Percentiles rank a stretch among this genome's conserved stretches.
Evolutionary conservation across 2,329 filamentous ascomycete species (phyloP).

Genomic region (Talaromyces funiculosus): DNA sequence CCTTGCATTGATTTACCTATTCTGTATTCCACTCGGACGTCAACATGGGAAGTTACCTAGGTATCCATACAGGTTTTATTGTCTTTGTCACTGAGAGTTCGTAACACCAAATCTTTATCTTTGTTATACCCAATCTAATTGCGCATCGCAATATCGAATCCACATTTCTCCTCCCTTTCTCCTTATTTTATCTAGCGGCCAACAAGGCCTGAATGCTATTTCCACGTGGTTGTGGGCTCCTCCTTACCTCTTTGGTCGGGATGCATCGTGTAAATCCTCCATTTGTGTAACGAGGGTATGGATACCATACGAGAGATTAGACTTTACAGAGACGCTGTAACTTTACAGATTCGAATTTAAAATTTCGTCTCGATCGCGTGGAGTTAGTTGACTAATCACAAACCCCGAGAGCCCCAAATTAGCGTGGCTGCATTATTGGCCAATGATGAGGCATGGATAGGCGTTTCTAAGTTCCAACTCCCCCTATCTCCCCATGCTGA

Average conservation of each 20-base stretch:
- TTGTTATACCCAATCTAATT: not conserved
- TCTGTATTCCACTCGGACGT: not conserved
- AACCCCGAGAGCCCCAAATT: not conserved
- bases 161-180: not conserved
- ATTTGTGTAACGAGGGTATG: not conserved
- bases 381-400: not conserved
- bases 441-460: not conserved
- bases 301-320: not conserved
- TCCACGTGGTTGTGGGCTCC: constrained; percentile 8
- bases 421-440: not conserved
- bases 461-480: not conserved
- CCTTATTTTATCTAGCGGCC: not conserved
- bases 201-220: not conserved
- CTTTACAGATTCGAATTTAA: not conserved
- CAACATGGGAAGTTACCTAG: not conserved
- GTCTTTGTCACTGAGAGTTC: not conserved
- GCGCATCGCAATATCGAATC: not conserved
- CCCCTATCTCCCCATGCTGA: not conserved
- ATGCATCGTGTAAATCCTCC: not conserved
- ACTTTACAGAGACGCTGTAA: not conserved
- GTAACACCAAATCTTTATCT: not conserved
- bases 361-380: not conserved
- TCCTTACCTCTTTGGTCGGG: not conserved
- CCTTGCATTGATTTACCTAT: not conserved
- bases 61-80: too few relatives aligned